These are phyloP conservation scores for Rhizoctonia solani DNA, from an alignment of 1,284 basidiomycete genomes.

Conservation along the genomic window DNA sequence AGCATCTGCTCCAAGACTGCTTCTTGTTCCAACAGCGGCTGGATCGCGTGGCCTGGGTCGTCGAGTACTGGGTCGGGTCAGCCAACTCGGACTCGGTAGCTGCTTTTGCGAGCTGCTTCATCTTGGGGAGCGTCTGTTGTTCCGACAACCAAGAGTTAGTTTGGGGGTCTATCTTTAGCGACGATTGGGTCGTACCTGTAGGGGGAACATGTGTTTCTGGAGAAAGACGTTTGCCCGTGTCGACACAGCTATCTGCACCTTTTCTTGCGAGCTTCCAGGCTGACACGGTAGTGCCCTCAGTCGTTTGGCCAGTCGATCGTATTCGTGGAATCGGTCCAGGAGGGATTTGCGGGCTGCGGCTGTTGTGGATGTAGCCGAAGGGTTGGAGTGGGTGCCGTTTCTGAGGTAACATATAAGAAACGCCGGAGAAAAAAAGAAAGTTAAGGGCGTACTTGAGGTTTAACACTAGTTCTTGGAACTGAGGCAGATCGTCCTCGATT, in stretches of 20 bases:
- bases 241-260: conserved; percentile 81
- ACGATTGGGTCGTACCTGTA: conserved; percentile 58
- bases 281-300: conserved; percentile 73
- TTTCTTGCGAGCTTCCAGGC: conserved; percentile 74
- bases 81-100: conserved; percentile 38
- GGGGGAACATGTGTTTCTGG: conserved; percentile 84
- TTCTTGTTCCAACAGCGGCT: conserved; percentile 89
- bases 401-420: not conserved
- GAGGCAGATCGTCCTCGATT: conserved; percentile 68
- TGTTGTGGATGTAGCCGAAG: conserved; percentile 55
- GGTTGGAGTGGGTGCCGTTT: conserved; percentile 43
- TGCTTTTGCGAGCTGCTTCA: conserved; percentile 40
- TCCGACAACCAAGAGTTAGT: conserved; percentile 28
- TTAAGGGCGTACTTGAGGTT: conserved; percentile 55
- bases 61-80: not conserved
- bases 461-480: conserved; percentile 69
- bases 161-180: not conserved
- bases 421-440: conserved; percentile 2
- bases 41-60: conserved; percentile 68
- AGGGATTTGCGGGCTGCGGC: conserved; percentile 75
- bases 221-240: conserved; percentile 80
- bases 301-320: conserved; percentile 86
- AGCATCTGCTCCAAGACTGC: conserved; percentile 81
- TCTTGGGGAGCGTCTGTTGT: conserved; percentile 65
- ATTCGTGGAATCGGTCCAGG: conserved; percentile 80